These are phyloP conservation scores for Lyophyllum atratum DNA, from an alignment of 768 basidiomycete species.

Conservation along the genomic window DNA sequence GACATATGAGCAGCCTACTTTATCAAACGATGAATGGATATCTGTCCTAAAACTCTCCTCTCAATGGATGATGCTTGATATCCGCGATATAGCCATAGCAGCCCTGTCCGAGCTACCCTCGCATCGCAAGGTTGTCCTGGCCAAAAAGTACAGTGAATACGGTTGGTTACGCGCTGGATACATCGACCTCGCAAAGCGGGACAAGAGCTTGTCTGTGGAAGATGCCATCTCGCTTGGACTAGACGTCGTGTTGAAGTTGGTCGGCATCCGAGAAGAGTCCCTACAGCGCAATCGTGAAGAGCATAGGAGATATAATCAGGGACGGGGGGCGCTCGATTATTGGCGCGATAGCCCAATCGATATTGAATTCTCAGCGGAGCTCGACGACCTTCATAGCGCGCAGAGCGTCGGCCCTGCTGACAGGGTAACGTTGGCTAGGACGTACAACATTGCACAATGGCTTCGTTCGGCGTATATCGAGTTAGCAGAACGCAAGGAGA, in stretches of 20 bases:
- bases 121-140: neutral
- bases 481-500: neutral
- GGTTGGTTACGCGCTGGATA: conserved; percentile 1
- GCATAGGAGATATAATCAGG: neutral
- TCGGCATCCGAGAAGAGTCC: neutral
- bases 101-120: neutral
- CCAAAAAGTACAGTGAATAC: neutral
- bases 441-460: neutral
- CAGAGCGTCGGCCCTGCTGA: neutral
- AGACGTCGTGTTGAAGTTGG: neutral
- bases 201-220: conserved; percentile 1
- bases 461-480: conserved; percentile 6
- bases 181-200: neutral
- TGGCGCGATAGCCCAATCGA: neutral
- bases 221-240: conserved; percentile 3
- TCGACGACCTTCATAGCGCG: neutral
- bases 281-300: neutral
- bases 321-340: neutral
- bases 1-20: neutral
- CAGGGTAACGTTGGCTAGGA: conserved; percentile 2
- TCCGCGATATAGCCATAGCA: conserved; percentile 4
- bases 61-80: conserved; percentile 9
- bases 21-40: conserved; percentile 3
- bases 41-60: conserved; percentile 14
- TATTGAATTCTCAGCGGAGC: neutral